phyloP scores from a whole-genome alignment of 2,329 filamentous ascomycete species.

The Coniochaeta sp. region DNA sequence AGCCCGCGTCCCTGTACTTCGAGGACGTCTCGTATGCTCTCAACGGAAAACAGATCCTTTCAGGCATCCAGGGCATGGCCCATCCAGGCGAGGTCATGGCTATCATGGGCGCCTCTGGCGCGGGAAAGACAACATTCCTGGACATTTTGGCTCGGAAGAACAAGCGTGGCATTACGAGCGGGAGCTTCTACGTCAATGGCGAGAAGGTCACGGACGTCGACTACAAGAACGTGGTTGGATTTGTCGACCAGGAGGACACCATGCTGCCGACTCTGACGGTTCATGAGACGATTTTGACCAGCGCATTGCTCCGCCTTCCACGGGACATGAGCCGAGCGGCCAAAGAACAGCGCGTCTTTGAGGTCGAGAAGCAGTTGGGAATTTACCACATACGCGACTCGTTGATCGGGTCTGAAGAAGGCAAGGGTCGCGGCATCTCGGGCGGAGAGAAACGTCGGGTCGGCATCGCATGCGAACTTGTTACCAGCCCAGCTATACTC shows the following conservation, averaged over 20 bases:
- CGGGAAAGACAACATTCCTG: slow-evolving; percentile 94
- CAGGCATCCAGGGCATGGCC: slow-evolving; percentile 75
- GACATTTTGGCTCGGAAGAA: slow-evolving; percentile 97
- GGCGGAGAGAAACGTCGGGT: slow-evolving; percentile 95
- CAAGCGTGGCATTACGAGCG: slow-evolving; percentile 72
- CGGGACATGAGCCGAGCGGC: slow-evolving; percentile 78
- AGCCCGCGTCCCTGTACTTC: slow-evolving; percentile 81
- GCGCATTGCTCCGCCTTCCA: slow-evolving; percentile 84
- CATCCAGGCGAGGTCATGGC: slow-evolving; percentile 92
- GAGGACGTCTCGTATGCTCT: slow-evolving; percentile 80
- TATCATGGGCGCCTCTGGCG: slow-evolving; percentile 97
- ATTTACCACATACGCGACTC: slow-evolving; percentile 93
- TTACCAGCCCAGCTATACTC: slow-evolving; percentile 93
- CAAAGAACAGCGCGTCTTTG: slow-evolving; percentile 87
- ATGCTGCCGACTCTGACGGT: slow-evolving; percentile 94
- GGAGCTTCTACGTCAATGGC: slow-evolving; percentile 88
- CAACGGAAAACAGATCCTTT: slow-evolving; percentile 81
- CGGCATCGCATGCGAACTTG: slow-evolving; percentile 93
- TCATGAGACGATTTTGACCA: slow-evolving; percentile 94
- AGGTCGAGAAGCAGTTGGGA: slow-evolving; percentile 92
- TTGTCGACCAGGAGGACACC: slow-evolving; percentile 97
- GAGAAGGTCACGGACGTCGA: slow-evolving; percentile 79
- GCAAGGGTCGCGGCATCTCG: slow-evolving; percentile 88
- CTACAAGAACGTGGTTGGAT: slow-evolving; percentile 88
- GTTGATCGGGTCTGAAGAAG: slow-evolving; percentile 92